Percentiles rank a stretch among this genome's conserved stretches.
These are phyloP conservation scores for Physocladia obscura DNA, from an alignment of 192 early-diverging fungal species.

Conservation along the genomic window DNA sequence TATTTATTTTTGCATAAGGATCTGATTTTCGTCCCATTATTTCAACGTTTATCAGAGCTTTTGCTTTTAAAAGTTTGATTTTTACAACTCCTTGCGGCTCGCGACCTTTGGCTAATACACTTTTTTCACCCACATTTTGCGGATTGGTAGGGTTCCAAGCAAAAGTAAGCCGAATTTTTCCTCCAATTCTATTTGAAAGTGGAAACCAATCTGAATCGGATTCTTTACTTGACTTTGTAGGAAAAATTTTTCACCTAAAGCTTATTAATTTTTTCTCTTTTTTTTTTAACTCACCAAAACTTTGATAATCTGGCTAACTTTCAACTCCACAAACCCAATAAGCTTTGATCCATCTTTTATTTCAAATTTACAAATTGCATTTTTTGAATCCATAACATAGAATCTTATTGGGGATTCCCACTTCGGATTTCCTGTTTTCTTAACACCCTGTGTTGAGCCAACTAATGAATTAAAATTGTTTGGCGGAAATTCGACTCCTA, in stretches of 20 bases:
- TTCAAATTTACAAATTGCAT: conserved; percentile 58
- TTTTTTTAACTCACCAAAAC: conserved; percentile 34
- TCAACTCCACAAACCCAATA: conserved; percentile 46
- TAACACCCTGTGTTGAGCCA: conserved; percentile 61
- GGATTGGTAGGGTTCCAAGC: conserved; percentile 78
- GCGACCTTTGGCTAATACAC: conserved; percentile 41
- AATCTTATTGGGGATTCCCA: conserved; percentile 70
- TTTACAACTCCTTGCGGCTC: conserved; percentile 76
- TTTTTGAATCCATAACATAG: conserved; percentile 73
- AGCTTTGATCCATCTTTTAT: conserved; percentile 53
- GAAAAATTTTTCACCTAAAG: conserved; percentile 30
- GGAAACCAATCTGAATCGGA: conserved; percentile 61
- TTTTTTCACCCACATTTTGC: conserved; percentile 60
- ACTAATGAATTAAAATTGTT: conserved; percentile 1
- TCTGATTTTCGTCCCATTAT: conserved; percentile 67
- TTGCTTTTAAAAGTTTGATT: conserved; percentile 69
- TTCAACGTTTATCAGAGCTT: conserved; percentile 8
- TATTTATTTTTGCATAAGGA: conserved; percentile 79
- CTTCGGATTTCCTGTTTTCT: conserved; percentile 73
- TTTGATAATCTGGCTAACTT: conserved; percentile 43
- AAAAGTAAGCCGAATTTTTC: conserved; percentile 62
- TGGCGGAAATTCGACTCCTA: conserved; percentile 1
- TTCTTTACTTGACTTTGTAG: conserved; percentile 20
- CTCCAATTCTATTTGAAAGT: conserved; percentile 50
- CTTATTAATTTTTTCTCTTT: no score